These are phyloP conservation scores for Schizopora paradoxa DNA, from an alignment of 1,284 basidiomycete species.

Conservation along the genomic window DNA sequence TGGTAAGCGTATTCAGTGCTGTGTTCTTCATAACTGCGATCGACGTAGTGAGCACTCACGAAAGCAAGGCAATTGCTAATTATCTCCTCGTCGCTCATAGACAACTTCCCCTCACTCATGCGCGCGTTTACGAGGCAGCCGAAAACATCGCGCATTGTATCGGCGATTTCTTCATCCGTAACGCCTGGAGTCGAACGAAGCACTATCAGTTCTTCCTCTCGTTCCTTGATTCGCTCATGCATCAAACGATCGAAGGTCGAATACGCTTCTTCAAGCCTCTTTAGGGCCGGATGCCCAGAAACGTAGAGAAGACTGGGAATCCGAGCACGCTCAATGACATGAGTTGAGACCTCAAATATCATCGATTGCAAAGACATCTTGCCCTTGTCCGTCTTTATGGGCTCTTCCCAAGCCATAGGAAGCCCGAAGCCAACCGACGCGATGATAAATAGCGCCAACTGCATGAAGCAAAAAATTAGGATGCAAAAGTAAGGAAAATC, in stretches of 20 bases:
- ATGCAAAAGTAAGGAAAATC: no score
- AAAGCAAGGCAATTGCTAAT: slow-evolving; percentile 20
- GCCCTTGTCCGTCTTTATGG: slow-evolving; percentile 9
- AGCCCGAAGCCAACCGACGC: slow-evolving; percentile 16
- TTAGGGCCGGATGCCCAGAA: slow-evolving; percentile 9
- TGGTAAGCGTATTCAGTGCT: background rate
- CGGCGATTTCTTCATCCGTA: background rate
- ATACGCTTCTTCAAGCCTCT: slow-evolving; percentile 12
- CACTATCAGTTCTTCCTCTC: slow-evolving; percentile 13
- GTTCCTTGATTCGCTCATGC: slow-evolving; percentile 5
- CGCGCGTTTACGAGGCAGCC: slow-evolving; percentile 15
- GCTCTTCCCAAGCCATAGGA: slow-evolving; percentile 14
- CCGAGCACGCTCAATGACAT: slow-evolving; percentile 3
- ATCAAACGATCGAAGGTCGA: slow-evolving; percentile 12
- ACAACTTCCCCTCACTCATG: slow-evolving; percentile 12
- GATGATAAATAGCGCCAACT: slow-evolving; percentile 15
- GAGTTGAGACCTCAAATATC: slow-evolving; percentile 9
- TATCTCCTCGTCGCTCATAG: slow-evolving; percentile 16
- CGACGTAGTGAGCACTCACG: slow-evolving; percentile 9
- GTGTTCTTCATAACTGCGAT: background rate
- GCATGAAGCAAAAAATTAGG: no score
- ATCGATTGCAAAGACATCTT: slow-evolving; percentile 11
- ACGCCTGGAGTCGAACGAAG: slow-evolving; percentile 2
- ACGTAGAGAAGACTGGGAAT: slow-evolving; percentile 12
- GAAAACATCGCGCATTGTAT: slow-evolving; percentile 11